phyloP scores from a whole-genome alignment of 805 yeast genomes.

The Starmerella sp. region DNA sequence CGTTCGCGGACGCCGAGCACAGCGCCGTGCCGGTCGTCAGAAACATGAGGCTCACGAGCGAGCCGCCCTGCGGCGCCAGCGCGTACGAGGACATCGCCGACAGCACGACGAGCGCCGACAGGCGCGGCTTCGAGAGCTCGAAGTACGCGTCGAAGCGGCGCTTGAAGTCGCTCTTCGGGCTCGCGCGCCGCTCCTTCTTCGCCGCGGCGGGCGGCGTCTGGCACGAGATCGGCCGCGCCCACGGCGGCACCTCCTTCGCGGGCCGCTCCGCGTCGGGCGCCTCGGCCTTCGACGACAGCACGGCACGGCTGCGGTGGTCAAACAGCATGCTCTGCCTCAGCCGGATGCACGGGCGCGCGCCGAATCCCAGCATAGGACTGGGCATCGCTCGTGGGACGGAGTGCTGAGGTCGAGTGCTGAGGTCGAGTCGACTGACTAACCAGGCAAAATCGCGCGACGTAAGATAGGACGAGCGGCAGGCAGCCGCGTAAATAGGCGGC shows the following conservation, averaged over 20 bases:
- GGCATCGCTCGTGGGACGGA: conserved; percentile 1
- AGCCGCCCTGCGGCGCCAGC: conserved; percentile 70
- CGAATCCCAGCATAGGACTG: conserved; percentile 1
- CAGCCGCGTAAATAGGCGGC: background rate
- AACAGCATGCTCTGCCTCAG: background rate
- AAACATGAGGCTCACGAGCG: conserved; percentile 55
- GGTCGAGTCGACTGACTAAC: background rate
- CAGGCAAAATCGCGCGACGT: background rate
- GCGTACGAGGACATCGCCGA: conserved; percentile 93
- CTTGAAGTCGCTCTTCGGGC: conserved; percentile 4
- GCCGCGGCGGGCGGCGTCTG: conserved; percentile 6
- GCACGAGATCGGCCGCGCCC: conserved; percentile 21
- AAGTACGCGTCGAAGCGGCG: conserved; percentile 34
- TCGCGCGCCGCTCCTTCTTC: background rate
- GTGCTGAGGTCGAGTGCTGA: background rate
- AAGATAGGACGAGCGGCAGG: too few relatives aligned
- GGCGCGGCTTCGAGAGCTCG: conserved; percentile 79
- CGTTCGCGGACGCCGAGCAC: conserved; percentile 89
- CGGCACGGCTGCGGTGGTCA: background rate
- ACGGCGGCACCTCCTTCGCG: conserved; percentile 9
- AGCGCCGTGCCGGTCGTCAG: conserved; percentile 77
- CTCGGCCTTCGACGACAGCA: background rate
- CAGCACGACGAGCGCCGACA: conserved; percentile 76
- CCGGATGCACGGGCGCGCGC: conserved; percentile 1
- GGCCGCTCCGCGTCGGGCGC: background rate